Conservation (phyloP, 768 basidiomycete genomes). For the Pulveroboletus sp. region DNA sequence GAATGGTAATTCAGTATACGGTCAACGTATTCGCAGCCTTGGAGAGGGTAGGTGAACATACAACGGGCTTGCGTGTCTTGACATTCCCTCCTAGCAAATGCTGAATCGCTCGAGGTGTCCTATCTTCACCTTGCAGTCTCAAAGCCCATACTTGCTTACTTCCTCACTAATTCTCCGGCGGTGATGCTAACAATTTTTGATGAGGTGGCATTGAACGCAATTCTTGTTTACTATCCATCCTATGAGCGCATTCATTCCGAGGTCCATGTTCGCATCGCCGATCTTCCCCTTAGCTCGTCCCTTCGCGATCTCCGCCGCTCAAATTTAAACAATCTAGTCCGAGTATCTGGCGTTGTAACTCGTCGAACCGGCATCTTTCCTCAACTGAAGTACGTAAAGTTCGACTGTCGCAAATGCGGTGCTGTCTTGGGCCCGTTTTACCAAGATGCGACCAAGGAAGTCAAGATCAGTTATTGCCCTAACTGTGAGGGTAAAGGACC, state of each 20-base stretch:
- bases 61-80: slow-evolving; percentile 7
- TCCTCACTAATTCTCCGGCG: slow-evolving; percentile 90
- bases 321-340: slow-evolving; percentile 92
- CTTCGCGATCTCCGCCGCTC: slow-evolving; percentile 90
- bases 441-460: slow-evolving; percentile 93
- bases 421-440: slow-evolving; percentile 96
- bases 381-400: slow-evolving; percentile 99
- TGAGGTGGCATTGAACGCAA: slow-evolving; percentile 89
- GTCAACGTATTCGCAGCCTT: slow-evolving; percentile 85
- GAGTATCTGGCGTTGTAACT: slow-evolving; percentile 94
- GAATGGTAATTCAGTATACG: slow-evolving; percentile 87
- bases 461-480: slow-evolving; percentile 90
- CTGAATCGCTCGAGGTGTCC: slow-evolving; percentile 96
- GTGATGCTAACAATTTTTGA: slow-evolving; percentile 95
- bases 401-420: slow-evolving; percentile 93
- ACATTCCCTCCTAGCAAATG: slow-evolving; percentile 59
- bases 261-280: slow-evolving; percentile 94
- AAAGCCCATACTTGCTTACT: slow-evolving; percentile 95
- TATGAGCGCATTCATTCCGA: slow-evolving; percentile 98
- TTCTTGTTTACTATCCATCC: slow-evolving; percentile 91
- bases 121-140: slow-evolving; percentile 91
- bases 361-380: slow-evolving; percentile 95
- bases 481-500: slow-evolving; percentile 95
- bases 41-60: slow-evolving; percentile 73
- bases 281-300: slow-evolving; percentile 85